Conservation (phyloP, 441 rosid genomes). For the Erodium moschatum region DNA sequence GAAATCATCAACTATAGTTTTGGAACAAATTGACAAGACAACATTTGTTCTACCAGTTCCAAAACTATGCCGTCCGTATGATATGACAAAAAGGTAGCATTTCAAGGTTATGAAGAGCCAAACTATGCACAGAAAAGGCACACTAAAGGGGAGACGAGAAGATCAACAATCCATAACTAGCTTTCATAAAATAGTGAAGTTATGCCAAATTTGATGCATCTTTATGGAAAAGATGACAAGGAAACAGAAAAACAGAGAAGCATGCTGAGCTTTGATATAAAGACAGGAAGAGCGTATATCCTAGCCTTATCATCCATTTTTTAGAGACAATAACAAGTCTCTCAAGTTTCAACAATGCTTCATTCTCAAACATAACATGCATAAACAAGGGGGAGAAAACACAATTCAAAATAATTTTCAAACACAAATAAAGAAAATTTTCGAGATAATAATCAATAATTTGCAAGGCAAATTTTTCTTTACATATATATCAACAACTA, state of each 20-base stretch:
- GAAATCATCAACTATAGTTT: neutral
- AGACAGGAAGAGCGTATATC: neutral
- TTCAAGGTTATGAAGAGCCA: neutral
- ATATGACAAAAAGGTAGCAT: neutral
- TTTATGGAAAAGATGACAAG: too few species aligned
- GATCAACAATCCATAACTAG: neutral
- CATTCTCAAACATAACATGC: neutral
- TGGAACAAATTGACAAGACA: neutral
- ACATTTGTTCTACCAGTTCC: neutral
- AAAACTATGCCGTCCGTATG: neutral
- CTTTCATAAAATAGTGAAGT: neutral
- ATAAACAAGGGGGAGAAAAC: neutral
- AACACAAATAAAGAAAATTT: neutral
- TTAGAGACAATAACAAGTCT: neutral
- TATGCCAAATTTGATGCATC: neutral
- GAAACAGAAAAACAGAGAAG: neutral
- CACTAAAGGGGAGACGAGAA: neutral
- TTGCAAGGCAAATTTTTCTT: neutral
- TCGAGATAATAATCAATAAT: neutral
- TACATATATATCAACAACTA: neutral
- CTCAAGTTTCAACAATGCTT: neutral
- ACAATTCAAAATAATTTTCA: neutral
- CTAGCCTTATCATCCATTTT: neutral
- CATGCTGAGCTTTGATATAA: neutral
- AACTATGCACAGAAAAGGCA: neutral